These are phyloP conservation scores for Jamesozyma piceae DNA, from an alignment of 805 yeast genomes.

Conservation along the genomic window DNA sequence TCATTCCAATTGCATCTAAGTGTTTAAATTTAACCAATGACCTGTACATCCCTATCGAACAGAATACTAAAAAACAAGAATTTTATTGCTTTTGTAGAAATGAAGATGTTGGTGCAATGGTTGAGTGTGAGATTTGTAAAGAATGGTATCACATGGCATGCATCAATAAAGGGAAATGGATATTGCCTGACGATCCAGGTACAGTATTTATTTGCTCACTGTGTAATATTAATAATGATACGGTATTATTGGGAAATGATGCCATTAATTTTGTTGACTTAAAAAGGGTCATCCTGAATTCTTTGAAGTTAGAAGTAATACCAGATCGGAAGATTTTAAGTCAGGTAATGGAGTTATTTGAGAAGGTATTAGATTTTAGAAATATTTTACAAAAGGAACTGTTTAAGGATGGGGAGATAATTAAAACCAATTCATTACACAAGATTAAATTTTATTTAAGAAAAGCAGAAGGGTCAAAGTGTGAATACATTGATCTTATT, in stretches of 20 bases:
- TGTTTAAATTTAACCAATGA: constrained; percentile 23
- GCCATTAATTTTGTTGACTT: constrained; percentile 13
- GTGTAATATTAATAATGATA: constrained; percentile 33
- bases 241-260: background rate
- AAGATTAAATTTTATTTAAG: constrained; percentile 37
- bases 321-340: constrained; percentile 13
- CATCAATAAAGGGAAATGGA: constrained; percentile 34
- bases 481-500: constrained; percentile 7
- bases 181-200: constrained; percentile 25
- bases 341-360: constrained; percentile 11
- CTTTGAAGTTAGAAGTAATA: constrained; percentile 14
- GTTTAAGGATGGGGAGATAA: constrained; percentile 13
- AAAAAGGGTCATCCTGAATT: constrained; percentile 10
- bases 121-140: constrained; percentile 58
- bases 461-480: constrained; percentile 39
- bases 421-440: constrained; percentile 17
- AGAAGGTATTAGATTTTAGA: constrained; percentile 10
- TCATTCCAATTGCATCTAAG: constrained; percentile 4
- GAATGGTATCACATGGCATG: constrained; percentile 68
- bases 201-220: constrained; percentile 45
- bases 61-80: background rate
- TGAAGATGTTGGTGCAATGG: constrained; percentile 53
- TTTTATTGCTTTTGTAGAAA: constrained; percentile 56
- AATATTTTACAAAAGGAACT: constrained; percentile 5
- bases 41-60: constrained; percentile 2